phyloP scores from a whole-genome alignment of 306 rosid genomes.

The Corylus heterophylla region DNA sequence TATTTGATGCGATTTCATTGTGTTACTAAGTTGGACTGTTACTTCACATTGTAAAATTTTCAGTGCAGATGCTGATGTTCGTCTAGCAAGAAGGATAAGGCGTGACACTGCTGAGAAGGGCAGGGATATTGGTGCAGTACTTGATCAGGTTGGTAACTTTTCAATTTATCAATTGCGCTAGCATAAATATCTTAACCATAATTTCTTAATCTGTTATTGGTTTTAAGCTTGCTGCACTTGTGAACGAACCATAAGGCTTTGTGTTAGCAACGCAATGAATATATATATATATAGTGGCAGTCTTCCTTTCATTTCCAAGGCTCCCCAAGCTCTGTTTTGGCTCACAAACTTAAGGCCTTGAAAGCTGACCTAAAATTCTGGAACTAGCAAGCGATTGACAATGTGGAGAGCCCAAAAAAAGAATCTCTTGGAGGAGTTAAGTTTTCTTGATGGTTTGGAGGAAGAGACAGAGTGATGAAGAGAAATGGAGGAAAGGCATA shows the following conservation, averaged over 20 bases:
- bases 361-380: too few species aligned
- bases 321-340: too few species aligned
- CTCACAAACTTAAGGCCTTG: too few species aligned
- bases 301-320: too few species aligned
- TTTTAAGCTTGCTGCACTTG: constrained; percentile 4
- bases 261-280: constrained; percentile 6
- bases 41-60: constrained; percentile 72
- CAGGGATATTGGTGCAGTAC: constrained; percentile 87
- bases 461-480: too few species aligned
- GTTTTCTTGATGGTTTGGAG: too few species aligned
- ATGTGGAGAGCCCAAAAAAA: too few species aligned
- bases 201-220: background rate
- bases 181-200: constrained; percentile 7
- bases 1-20: constrained; percentile 6
- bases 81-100: constrained; percentile 95
- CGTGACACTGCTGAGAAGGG: constrained; percentile 85
- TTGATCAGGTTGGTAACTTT: constrained; percentile 78
- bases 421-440: too few species aligned
- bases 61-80: constrained; percentile 99
- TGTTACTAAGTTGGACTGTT: constrained; percentile 49
- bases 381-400: too few species aligned
- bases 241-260: constrained; percentile 7
- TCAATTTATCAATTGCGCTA: constrained; percentile 18
- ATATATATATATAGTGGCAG: too few species aligned
- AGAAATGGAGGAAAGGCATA: too few species aligned